Evolutionary conservation across 192 early-diverging fungal species (phyloP), one percentile per base, ranked within the genome.

Genomic region (Linnemannia exigua): DNA sequence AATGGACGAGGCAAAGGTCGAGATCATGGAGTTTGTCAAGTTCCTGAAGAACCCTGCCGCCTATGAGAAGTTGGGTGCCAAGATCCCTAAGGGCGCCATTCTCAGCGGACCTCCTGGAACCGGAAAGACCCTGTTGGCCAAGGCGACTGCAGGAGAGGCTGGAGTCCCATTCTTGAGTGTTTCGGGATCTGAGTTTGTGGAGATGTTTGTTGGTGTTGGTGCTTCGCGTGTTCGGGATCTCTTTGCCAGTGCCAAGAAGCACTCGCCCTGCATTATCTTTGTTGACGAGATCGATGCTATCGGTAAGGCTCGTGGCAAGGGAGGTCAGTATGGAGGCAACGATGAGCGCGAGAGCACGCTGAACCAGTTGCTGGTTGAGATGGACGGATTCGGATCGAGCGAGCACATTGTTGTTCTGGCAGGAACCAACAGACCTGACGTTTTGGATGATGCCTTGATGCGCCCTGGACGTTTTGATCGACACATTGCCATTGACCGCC

Each of bases 21-120:
- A 99, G 89, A 99, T 99, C 70, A 99, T 99, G 99, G 99, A 99
- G 92, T 99, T 99, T 95, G 99, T 99, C 74, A 98, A 99, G 89
- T 99, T 99, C 90, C 89, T 99, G 74, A 99, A 99, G 88, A 94
- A 98, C 84, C 98, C 98, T 38, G 92, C 89, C 52, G 87, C 90
- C 33, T 99, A 97, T 89, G 98, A 99, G 87, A 90, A 92, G 48
- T 88, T 99, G 16, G 99, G 99, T 31, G 99, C 99, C 66, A 98
- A 99, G 89, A 99, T 99, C 87, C 99, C 99, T 69, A 98, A 97
- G 90, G 99, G 99, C 66, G 99, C 99, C 9, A 97, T 99, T 75
- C 89, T 99, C 16, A 98, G 97, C 44, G 97, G 92, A 54, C 96
- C 96, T 31, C 96, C 97, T 1, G 98, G 97, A 77, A 98, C 97